Evolutionary conservation across 2,329 filamentous ascomycete species (phyloP).

Genomic region (Phyllosticta paracitricarpa): DNA sequence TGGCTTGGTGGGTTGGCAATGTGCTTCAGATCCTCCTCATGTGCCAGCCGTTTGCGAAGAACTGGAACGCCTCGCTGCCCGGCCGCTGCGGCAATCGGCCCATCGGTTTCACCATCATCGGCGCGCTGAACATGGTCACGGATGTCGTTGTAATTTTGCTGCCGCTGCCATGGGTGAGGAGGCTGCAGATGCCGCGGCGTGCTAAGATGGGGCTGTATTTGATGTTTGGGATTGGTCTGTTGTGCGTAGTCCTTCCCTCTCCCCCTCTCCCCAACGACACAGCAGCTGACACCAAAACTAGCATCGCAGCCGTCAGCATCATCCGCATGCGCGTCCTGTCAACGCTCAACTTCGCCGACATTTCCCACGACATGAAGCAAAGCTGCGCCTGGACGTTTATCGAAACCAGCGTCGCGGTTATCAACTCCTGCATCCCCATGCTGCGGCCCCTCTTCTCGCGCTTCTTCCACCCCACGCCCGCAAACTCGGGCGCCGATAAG

Average conservation of each 20-base stretch:
- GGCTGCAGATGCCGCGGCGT: neutral
- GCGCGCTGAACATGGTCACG: neutral
- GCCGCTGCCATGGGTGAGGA: neutral
- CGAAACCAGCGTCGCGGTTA: neutral
- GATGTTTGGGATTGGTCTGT: conserved; percentile 7
- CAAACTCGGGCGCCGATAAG: neutral
- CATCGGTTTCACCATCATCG: conserved; percentile 6
- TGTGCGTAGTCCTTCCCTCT: neutral
- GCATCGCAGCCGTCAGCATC: neutral
- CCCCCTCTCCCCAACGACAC: neutral
- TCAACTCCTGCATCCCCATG: neutral
- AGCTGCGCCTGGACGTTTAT: neutral
- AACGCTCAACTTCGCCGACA: neutral
- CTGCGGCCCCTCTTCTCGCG: neutral
- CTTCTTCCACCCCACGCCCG: neutral
- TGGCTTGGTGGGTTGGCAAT: neutral
- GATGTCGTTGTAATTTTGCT: neutral
- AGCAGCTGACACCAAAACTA: neutral
- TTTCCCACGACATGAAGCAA: neutral
- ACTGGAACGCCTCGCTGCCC: conserved; percentile 26
- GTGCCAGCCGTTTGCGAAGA: conserved; percentile 27
- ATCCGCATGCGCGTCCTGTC: neutral
- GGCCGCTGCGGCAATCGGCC: conserved; percentile 23
- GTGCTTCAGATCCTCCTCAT: conserved; percentile 20
- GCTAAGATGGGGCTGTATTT: conserved; percentile 6